These are phyloP conservation scores for Sesbania bispinosa DNA, from an alignment of 306 rosid genomes.

Conservation along the genomic window DNA sequence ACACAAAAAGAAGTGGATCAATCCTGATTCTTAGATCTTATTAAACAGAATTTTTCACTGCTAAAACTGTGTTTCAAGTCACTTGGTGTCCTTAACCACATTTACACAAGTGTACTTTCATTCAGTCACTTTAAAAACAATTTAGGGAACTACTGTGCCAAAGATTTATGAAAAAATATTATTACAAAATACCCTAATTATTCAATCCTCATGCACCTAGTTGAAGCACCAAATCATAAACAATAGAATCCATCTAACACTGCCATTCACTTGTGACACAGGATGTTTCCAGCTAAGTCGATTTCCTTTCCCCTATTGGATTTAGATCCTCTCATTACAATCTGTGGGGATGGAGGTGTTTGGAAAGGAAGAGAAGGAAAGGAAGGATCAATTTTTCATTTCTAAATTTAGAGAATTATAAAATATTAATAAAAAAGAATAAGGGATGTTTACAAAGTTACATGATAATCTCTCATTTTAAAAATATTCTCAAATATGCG, in stretches of 20 bases:
- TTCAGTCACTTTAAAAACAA: constrained; percentile 6
- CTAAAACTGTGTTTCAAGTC: neutral
- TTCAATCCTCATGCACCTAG: neutral
- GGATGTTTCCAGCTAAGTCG: constrained; percentile 3
- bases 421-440: neutral
- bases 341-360: neutral
- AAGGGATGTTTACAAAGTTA: neutral
- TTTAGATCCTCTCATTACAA: neutral
- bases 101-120: neutral
- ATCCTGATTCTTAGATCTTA: neutral
- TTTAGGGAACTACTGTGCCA: neutral
- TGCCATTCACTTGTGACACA: neutral
- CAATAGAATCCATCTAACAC: neutral
- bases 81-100: neutral
- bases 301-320: constrained; percentile 4
- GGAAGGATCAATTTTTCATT: neutral
- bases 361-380: neutral
- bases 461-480: neutral
- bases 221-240: neutral
- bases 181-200: neutral
- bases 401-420: neutral
- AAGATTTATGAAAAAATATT: neutral
- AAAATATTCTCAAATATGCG: neutral
- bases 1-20: neutral
- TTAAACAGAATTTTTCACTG: neutral